Evolutionary conservation across 2,329 filamentous ascomycete genomes (phyloP), one percentile per base, ranked within the genome.

Genomic region (Arachnomyces sp.): DNA sequence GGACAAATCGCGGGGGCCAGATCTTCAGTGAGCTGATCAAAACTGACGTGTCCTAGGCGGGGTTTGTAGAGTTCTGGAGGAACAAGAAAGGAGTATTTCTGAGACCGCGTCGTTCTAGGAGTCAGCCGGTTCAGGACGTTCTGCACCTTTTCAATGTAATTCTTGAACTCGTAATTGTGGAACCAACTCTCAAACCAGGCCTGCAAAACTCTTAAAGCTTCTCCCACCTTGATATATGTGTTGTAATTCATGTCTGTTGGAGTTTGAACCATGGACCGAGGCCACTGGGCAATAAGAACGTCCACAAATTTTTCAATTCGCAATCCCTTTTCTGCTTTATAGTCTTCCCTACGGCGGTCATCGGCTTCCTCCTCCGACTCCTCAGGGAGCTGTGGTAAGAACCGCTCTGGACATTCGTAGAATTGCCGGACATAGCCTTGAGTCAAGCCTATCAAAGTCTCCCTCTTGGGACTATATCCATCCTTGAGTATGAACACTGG

Each of bases 81-180:
- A 28, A 7, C 11, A n/a, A 7, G 7, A 13, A 37, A 28, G 7
- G 11, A 28, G 15, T 28, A 37, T 14, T 37, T 6, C 3, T 13
- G 12, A 11, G 17, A 18, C 8, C 7, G 5, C 17, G 11, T 7
- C 11, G 3, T 5, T 8, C 7, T n/a, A 14, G 25, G 5, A 3
- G 17, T 6, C 17, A 37, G 17, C n/a, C 12, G 12, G n/a, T 39
- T 18, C 12, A 52, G 34, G 7, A 37, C 30, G 4, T 31, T 36
- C 33, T 51, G 49, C 11, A 49, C 31, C 16, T 33, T 36, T 8
- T 34, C 16, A 4, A 51, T 39, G 36, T 52, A 45, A 25, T 45
- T 29, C 18, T 35, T 25, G 15, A 53, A 45, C 32, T 38, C 31
- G 29, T 36, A 32, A 33, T 53, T 52, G 11, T 35, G 42, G 28